Base-by-base conservation (phyloP, 306 rosid genomes). In the Alnus rubra region DNA sequence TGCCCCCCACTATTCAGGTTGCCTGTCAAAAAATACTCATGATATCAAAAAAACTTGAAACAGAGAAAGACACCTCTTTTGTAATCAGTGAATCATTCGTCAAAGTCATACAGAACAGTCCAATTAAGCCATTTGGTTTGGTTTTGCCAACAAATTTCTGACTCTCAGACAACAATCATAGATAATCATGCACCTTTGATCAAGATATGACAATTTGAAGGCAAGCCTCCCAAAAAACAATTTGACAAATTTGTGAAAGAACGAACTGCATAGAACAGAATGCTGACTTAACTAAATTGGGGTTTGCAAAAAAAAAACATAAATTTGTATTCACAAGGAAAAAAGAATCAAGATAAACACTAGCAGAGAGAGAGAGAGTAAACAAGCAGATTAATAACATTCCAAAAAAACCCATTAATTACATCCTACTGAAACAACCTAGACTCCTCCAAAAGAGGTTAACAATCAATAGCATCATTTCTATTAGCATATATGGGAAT, bases 1-100 rank as follows among this genome's bases (percentile, higher is more conserved):
- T 73, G 73, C 79, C 51, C 73, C 76, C 88, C 82, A 73, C 74
- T 44, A 53, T 14, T 14, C 74, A 9, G 58, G 65, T 63, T 76
- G 60, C 80, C 69, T 45, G 80, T 54, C 47, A 60, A 69, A 15
- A 30, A 9, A 59, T 42, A 33, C 55, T 44, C 49, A 4, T 30
- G 50, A 54, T 19, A 28, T 45, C 58, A 11, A 5, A 31, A 4
- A 45, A 28, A 0, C n/a, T 5, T 4, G 3, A n/a, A 35, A 10
- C 5, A 31, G 14, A 62, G 28, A 23, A 23, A 23, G 1, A 2
- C 23, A 0, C 11, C 1, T 9, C 15, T 30, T 11, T 31, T 39
- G 9, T 28, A 9, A 6, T 55, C 11, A 55, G 19, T 2, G 62
- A n/a, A 6, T 55, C 42, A 5, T 30, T 39, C n/a, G 19, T 58